A percentile compares a stretch with the other conserved stretches of the same genome.
Evolutionary conservation across 2,329 filamentous ascomycete species (phyloP).

Genomic region (Didymella pomorum): DNA sequence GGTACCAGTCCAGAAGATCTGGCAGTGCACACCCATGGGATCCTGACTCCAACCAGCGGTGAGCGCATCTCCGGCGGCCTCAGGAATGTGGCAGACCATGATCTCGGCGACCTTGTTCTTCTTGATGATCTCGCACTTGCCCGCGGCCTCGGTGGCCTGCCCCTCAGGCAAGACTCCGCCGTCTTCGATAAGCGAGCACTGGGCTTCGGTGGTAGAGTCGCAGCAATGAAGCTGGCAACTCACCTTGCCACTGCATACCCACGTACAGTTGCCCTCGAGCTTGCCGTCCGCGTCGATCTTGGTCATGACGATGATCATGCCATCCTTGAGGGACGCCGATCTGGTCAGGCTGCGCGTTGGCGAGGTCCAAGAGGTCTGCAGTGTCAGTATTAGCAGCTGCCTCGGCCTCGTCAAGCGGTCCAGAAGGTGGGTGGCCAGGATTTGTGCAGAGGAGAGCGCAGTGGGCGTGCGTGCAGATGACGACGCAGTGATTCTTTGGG

Average conservation of each 20-base stretch:
- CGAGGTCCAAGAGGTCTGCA: not conserved
- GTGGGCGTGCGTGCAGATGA: slow-evolving; percentile 6
- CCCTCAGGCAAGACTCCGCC: not conserved
- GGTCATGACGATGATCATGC: not conserved
- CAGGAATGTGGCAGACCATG: slow-evolving; percentile 4
- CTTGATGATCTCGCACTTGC: slow-evolving; percentile 2
- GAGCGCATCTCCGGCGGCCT: not conserved
- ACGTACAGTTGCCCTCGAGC: slow-evolving; percentile 1
- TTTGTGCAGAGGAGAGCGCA: slow-evolving; percentile 4
- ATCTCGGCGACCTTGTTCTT: not conserved
- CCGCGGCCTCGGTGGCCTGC: not conserved
- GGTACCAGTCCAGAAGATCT: not conserved
- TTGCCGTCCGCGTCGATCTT: not conserved
- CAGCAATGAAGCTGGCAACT: not conserved
- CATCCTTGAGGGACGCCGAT: not conserved
- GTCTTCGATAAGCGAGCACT: not conserved
- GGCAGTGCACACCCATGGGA: not conserved
- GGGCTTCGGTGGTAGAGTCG: not conserved
- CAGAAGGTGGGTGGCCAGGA: not conserved
- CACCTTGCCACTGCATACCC: not conserved
- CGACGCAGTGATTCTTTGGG: not conserved
- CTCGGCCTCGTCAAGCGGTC: not conserved
- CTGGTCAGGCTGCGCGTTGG: not conserved
- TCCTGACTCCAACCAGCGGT: not conserved
- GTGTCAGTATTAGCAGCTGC: not conserved